Conservation (phyloP, 2,329 filamentous ascomycete species). For the Dactylellina parvicollis region DNA sequence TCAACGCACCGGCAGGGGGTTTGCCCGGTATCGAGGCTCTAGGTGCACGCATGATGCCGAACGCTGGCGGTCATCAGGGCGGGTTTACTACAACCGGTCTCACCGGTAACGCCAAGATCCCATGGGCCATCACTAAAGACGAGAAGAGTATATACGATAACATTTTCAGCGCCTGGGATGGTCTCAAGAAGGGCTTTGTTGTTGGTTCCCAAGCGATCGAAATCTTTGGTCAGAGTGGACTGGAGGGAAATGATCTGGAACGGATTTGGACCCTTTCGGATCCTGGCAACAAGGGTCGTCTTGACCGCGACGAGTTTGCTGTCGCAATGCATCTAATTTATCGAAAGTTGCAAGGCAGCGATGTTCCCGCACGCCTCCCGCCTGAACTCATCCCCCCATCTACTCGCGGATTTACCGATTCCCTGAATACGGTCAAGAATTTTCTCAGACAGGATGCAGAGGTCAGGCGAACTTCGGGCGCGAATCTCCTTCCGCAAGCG, state of each 20-base stretch:
- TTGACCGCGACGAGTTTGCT: conserved; percentile 96
- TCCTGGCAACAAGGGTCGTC: conserved; percentile 88
- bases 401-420: conserved; percentile 89
- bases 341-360: conserved; percentile 94
- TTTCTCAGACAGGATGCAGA: conserved; percentile 91
- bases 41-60: conserved; percentile 96
- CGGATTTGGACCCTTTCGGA: conserved; percentile 94
- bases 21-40: conserved; percentile 93
- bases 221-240: conserved; percentile 93
- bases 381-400: conserved; percentile 94
- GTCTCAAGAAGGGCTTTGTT: conserved; percentile 90
- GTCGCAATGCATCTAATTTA: conserved; percentile 99
- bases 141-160: conserved; percentile 97
- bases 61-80: conserved; percentile 85
- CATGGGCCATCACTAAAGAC: conserved; percentile 98
- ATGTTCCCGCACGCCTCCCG: conserved; percentile 84
- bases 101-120: conserved; percentile 92
- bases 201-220: conserved; percentile 92
- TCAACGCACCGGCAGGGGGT: conserved; percentile 88
- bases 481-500: conserved; percentile 89
- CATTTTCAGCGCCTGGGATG: conserved; percentile 96
- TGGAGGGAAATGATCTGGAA: conserved; percentile 90
- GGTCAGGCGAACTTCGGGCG: conserved; percentile 85
- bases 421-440: conserved; percentile 90
- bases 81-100: conserved; percentile 85